These are phyloP conservation scores for Massariosphaeria phaeospora DNA, from an alignment of 495 filamentous ascomycete genomes.

Conservation along the genomic window DNA sequence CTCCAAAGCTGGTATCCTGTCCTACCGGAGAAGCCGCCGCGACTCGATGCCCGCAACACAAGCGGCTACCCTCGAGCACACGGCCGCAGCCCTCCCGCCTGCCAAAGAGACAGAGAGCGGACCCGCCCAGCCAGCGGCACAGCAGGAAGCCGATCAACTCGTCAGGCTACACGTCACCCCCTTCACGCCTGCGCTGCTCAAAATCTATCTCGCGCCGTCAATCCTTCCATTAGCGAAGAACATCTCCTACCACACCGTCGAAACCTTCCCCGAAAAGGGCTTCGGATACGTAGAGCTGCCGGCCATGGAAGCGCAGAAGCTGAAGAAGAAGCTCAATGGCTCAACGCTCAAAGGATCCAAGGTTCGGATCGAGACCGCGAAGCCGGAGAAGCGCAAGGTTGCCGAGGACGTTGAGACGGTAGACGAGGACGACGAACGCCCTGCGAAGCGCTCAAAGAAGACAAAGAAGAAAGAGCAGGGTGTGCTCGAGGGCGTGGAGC, in stretches of 20 bases:
- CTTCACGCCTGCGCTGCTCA: constrained; percentile 64
- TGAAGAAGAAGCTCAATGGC: constrained; percentile 91
- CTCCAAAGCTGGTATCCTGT: not conserved
- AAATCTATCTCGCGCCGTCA: constrained; percentile 61
- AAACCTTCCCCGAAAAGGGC: constrained; percentile 80
- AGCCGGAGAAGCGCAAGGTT: constrained; percentile 46
- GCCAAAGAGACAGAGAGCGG: not conserved
- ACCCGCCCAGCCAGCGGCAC: constrained; percentile 5
- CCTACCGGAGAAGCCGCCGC: not conserved
- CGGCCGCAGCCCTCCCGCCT: not conserved
- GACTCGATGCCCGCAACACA: constrained; percentile 17
- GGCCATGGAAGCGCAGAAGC: constrained; percentile 70
- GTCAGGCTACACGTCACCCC: constrained; percentile 74
- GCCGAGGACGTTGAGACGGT: constrained; percentile 30
- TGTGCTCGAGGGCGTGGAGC: constrained; percentile 62
- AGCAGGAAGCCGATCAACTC: constrained; percentile 5
- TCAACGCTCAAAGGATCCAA: constrained; percentile 79
- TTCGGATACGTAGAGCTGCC: constrained; percentile 90
- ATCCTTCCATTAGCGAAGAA: constrained; percentile 63
- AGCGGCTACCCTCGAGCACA: not conserved
- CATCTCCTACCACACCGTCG: constrained; percentile 75
- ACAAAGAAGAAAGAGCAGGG: constrained; percentile 60
- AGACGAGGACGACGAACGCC: constrained; percentile 39
- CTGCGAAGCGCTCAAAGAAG: constrained; percentile 40
- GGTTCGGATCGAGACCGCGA: constrained; percentile 74